These are phyloP conservation scores for Inonotus obliquus DNA, from an alignment of 1,284 basidiomycete species.

Conservation along the genomic window DNA sequence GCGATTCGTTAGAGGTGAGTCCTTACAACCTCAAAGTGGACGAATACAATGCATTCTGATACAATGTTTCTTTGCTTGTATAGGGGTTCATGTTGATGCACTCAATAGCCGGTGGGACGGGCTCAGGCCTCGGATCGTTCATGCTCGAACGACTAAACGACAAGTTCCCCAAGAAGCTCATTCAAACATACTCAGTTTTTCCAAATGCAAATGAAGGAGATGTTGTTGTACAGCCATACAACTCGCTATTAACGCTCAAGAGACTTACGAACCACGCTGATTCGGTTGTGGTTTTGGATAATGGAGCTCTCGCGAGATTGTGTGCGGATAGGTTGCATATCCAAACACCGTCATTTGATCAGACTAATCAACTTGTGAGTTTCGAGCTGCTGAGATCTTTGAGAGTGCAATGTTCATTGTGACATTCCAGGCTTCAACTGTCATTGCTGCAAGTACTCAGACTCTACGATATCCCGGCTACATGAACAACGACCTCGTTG, in stretches of 20 bases:
- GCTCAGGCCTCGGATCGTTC: slow-evolving; percentile 96
- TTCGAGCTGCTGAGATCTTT: not conserved
- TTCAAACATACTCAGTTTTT: slow-evolving; percentile 99
- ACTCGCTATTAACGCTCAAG: slow-evolving; percentile 92
- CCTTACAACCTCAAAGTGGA: not conserved
- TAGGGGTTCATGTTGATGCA: slow-evolving; percentile 99
- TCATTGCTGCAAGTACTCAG: slow-evolving; percentile 96
- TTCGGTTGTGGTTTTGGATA: slow-evolving; percentile 96
- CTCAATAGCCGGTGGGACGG: slow-evolving; percentile 98
- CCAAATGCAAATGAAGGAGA: slow-evolving; percentile 90
- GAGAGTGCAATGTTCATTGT: not conserved
- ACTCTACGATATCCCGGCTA: slow-evolving; percentile 97
- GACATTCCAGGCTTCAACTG: slow-evolving; percentile 78
- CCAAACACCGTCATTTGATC: slow-evolving; percentile 89
- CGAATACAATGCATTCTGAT: not conserved
- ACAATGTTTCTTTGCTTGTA: not conserved
- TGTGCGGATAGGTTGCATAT: slow-evolving; percentile 88
- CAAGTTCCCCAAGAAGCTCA: slow-evolving; percentile 98
- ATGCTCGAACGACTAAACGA: slow-evolving; percentile 95
- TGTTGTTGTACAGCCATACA: slow-evolving; percentile 98
- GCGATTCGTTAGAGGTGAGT: slow-evolving; percentile 91
- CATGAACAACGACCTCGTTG: slow-evolving; percentile 99
- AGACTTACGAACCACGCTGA: slow-evolving; percentile 96
- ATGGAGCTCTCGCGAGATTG: slow-evolving; percentile 89
- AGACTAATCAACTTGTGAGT: slow-evolving; percentile 87